phyloP scores from a whole-genome alignment of 2,329 filamentous ascomycete species.

The Coniella lustricola region DNA sequence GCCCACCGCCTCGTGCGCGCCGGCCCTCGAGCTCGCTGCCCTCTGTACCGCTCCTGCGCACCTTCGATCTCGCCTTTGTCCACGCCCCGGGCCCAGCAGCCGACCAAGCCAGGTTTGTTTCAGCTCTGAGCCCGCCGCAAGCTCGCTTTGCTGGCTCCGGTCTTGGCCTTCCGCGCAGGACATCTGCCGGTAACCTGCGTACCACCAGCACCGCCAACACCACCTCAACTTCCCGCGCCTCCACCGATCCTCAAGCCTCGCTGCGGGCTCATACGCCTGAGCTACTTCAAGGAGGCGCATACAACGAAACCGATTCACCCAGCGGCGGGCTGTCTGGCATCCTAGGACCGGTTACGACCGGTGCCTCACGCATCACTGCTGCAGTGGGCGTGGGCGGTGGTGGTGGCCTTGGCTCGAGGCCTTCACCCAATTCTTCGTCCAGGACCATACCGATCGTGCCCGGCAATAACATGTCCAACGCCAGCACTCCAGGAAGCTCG shows the following conservation, averaged over 20 bases:
- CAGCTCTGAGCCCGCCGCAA: slow-evolving; percentile 7
- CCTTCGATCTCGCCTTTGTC: slow-evolving; percentile 12
- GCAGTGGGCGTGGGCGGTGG: slow-evolving; percentile 16
- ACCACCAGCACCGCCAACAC: slow-evolving; percentile 17
- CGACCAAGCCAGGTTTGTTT: slow-evolving; percentile 1
- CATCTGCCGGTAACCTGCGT: slow-evolving; percentile 23
- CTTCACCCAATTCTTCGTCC: slow-evolving; percentile 38
- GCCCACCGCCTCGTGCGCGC: slow-evolving; percentile 13
- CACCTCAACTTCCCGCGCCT: slow-evolving; percentile 1
- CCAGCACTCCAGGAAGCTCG: slow-evolving; percentile 17
- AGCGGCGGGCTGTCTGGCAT: slow-evolving; percentile 3
- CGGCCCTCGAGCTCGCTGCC: slow-evolving; percentile 15
- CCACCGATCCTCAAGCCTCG: slow-evolving; percentile 30
- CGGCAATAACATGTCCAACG: slow-evolving; percentile 28
- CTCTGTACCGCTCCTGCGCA: slow-evolving; percentile 13
- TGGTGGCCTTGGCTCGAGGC: slow-evolving; percentile 27
- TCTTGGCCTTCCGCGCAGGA: slow-evolving; percentile 14
- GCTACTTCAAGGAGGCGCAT: slow-evolving; percentile 28
- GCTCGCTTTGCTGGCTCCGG: background rate
- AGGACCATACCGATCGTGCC: slow-evolving; percentile 35
- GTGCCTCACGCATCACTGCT: slow-evolving; percentile 2
- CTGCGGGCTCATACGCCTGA: slow-evolving; percentile 65
- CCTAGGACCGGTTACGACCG: slow-evolving; percentile 7
- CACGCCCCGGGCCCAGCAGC: slow-evolving; percentile 4
- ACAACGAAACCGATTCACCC: slow-evolving; percentile 21